Base-by-base conservation (phyloP, 306 rosid species). In the Medicago ruthenica region DNA sequence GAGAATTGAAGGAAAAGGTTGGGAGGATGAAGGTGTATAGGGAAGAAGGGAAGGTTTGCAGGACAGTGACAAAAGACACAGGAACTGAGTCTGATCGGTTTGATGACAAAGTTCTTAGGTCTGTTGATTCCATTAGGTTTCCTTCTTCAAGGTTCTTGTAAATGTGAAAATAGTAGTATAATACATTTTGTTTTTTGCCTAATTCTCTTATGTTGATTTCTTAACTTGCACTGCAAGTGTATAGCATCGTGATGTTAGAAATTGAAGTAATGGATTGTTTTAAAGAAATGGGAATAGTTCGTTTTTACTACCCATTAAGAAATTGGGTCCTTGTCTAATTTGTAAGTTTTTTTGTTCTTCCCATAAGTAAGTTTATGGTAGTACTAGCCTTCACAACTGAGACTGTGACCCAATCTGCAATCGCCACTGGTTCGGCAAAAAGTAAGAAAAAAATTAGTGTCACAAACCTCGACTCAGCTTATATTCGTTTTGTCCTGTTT, bases 71-170 rank as follows among this genome's bases (percentile, higher is more conserved):
- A 20, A 75, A 45, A 58, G 73, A 75, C 3, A 60, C 66, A 59
- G 5, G 21, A 8, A 78, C 80, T 2, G 83, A 80, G 79, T 91
- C 95, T 31, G 87, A 83, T 55, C 84, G 89, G 75, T 78, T 76
- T 55, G 67, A 36, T 16, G 80, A 66, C 0, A 76, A 70, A 44
- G 47, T 75, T 75, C 6, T 62, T 12, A 50, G 39, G 44, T 76
- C 84, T 0, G 58, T 10, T 58, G 83, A 80, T 76, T 80, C 68
- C 8, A 53, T 82, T 21, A 41, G 21, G 8, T 87, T 85, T 66
- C 74, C 83, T 1, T 91, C 97, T 2, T 68, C 73, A 17, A 83
- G 92, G 53, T 85, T 85, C 34, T 27, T 54, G 16, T 77, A 17
- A 45, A 12, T 45, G 7, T 45, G 58, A 16, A n/a, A 7, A 51